Conservation (phyloP, 805 yeast genomes). For the Candida nemodendra region DNA sequence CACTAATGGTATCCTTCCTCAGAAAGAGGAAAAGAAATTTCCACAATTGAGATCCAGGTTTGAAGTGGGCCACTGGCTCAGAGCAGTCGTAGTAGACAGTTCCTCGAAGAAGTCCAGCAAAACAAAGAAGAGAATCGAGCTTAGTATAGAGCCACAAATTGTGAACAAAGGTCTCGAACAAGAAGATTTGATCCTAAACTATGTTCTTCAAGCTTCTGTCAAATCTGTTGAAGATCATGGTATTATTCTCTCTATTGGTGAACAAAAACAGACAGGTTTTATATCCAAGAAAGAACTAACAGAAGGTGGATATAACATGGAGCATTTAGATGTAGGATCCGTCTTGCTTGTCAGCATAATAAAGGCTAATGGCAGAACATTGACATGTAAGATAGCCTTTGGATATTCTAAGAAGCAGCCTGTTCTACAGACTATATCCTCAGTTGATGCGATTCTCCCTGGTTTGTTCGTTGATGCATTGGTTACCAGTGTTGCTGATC, state of each 20-base stretch:
- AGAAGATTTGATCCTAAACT: slow-evolving; percentile 64
- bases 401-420: slow-evolving; percentile 48
- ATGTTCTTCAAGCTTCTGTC: slow-evolving; percentile 72
- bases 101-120: slow-evolving; percentile 36
- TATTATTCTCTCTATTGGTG: slow-evolving; percentile 69
- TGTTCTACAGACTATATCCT: slow-evolving; percentile 54
- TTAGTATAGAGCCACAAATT: slow-evolving; percentile 69
- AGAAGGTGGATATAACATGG: slow-evolving; percentile 36
- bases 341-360: slow-evolving; percentile 63
- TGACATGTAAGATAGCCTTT: slow-evolving; percentile 52
- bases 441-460: slow-evolving; percentile 80
- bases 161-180: slow-evolving; percentile 61
- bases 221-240: slow-evolving; percentile 92
- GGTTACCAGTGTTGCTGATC: slow-evolving; percentile 52
- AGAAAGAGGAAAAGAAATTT: slow-evolving; percentile 37
- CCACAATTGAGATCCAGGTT: slow-evolving; percentile 60
- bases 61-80: slow-evolving; percentile 78
- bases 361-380: slow-evolving; percentile 52
- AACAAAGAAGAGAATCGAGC: slow-evolving; percentile 57
- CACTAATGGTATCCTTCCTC: slow-evolving; percentile 17
- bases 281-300: slow-evolving; percentile 66
- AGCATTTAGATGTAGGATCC: slow-evolving; percentile 53
- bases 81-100: slow-evolving; percentile 68
- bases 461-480: slow-evolving; percentile 79
- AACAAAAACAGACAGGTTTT: slow-evolving; percentile 60